These are phyloP conservation scores for Podosphaera xanthii DNA, from an alignment of 2,329 filamentous ascomycete genomes.

Conservation along the genomic window DNA sequence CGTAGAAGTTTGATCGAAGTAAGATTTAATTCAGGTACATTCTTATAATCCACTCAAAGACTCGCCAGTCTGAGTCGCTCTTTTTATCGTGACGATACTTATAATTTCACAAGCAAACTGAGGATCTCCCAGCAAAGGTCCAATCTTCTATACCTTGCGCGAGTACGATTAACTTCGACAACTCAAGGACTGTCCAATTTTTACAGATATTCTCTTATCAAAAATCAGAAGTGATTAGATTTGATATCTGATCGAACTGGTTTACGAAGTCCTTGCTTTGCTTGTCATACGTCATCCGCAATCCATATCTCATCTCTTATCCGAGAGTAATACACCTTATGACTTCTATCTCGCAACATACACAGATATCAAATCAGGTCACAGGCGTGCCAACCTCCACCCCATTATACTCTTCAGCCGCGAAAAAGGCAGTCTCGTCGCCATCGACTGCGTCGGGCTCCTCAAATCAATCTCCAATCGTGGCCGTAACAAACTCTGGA, in stretches of 20 bases:
- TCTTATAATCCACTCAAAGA: slow-evolving; percentile 6
- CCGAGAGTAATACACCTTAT: slow-evolving; percentile 14
- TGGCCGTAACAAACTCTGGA: slow-evolving; percentile 31
- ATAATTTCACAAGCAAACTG: slow-evolving; percentile 1
- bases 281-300: slow-evolving; percentile 15
- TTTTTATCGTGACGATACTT: slow-evolving; percentile 7
- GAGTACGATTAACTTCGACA: slow-evolving; percentile 17
- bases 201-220: slow-evolving; percentile 3
- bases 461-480: slow-evolving; percentile 26
- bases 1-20: slow-evolving; percentile 13
- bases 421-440: slow-evolving; percentile 37
- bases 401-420: slow-evolving; percentile 44
- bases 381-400: slow-evolving; percentile 30
- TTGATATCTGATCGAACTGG: slow-evolving; percentile 11
- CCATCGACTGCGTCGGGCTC: slow-evolving; percentile 37
- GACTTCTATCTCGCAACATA: slow-evolving; percentile 17
- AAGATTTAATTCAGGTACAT: slow-evolving; percentile 8
- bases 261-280: slow-evolving; percentile 9
- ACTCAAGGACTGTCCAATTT: slow-evolving; percentile 9
- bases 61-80: slow-evolving; percentile 5
- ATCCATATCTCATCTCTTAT: slow-evolving; percentile 10
- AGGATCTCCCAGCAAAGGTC: slow-evolving; percentile 9
- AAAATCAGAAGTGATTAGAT: slow-evolving; percentile 8
- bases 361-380: slow-evolving; percentile 22
- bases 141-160: neutral